Evolutionary conservation across 2,329 filamentous ascomycete genomes (phyloP).

Genomic region (Ophiostoma pallidulum): DNA sequence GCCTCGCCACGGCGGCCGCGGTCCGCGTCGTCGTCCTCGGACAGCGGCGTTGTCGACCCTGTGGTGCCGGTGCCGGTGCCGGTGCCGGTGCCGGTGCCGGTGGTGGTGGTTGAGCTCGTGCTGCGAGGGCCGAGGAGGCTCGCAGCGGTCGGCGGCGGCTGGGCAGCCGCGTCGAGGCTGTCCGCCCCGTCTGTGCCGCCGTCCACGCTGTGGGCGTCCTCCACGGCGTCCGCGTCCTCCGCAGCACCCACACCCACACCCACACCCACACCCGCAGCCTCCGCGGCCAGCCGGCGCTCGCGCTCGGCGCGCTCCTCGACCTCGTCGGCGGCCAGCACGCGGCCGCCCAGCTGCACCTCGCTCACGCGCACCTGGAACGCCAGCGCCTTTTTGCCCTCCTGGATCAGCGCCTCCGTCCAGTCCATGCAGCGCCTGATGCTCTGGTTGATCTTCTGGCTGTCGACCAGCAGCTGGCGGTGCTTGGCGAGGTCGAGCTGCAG

Average conservation of each 20-base stretch:
- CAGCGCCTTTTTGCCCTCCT: slow-evolving; percentile 73
- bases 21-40: not conserved
- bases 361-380: slow-evolving; percentile 70
- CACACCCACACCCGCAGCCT: no score
- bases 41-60: not conserved
- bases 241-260: no score
- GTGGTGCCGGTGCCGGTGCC: not conserved
- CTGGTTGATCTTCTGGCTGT: slow-evolving; percentile 92
- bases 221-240: not conserved
- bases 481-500: slow-evolving; percentile 78
- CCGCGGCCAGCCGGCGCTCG: no score
- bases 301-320: slow-evolving; percentile 28
- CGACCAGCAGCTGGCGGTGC: slow-evolving; percentile 78
- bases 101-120: not conserved
- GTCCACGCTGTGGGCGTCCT: not conserved
- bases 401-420: slow-evolving; percentile 85
- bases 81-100: not conserved
- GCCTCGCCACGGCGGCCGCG: no score
- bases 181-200: not conserved
- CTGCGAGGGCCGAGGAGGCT: not conserved
- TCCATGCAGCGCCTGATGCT: slow-evolving; percentile 81
- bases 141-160: not conserved
- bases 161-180: no score
- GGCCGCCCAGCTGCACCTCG: slow-evolving; percentile 73
- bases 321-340: slow-evolving; percentile 65